Percentiles rank a stretch among this genome's conserved stretches.
Conservation (phyloP, 345 rosid species). For the Pseudoturritis turrita region DNA sequence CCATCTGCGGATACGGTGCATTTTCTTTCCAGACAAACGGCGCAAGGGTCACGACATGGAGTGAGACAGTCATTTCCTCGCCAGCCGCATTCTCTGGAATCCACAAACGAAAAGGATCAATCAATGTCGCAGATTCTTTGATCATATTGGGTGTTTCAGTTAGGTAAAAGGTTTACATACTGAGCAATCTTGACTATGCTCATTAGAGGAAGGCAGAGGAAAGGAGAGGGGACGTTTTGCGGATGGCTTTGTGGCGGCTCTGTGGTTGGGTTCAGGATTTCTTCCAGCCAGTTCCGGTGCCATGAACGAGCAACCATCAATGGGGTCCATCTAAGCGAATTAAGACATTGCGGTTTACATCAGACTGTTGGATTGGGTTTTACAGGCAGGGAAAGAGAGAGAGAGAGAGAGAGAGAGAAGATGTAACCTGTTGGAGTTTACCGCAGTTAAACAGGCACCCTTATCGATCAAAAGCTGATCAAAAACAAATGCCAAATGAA, state of each 20-base stretch:
- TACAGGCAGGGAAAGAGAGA: neutral
- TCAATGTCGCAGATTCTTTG: neutral
- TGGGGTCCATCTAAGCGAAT: constrained; percentile 67
- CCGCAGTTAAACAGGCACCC: constrained; percentile 68
- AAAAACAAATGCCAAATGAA: constrained; percentile 17
- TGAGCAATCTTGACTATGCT: constrained; percentile 90
- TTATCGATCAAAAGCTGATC: constrained; percentile 68
- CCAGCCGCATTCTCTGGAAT: constrained; percentile 91
- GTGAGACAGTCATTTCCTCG: constrained; percentile 42
- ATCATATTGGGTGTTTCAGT: neutral
- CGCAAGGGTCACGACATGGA: constrained; percentile 70
- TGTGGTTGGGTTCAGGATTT: constrained; percentile 48
- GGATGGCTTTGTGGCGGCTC: constrained; percentile 34
- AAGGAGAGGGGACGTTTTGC: constrained; percentile 55
- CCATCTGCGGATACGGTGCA: constrained; percentile 89
- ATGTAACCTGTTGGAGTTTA: constrained; percentile 72
- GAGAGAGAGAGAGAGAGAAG: neutral
- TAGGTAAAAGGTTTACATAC: constrained; percentile 37
- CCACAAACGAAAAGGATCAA: neutral
- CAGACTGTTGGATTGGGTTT: neutral
- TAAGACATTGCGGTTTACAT: neutral
- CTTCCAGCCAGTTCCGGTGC: constrained; percentile 81
- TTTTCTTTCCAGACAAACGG: constrained; percentile 78
- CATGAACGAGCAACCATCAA: constrained; percentile 93
- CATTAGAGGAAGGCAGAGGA: constrained; percentile 83